These are phyloP conservation scores for Psilocybe cubensis DNA, from an alignment of 768 basidiomycete species.

Conservation along the genomic window DNA sequence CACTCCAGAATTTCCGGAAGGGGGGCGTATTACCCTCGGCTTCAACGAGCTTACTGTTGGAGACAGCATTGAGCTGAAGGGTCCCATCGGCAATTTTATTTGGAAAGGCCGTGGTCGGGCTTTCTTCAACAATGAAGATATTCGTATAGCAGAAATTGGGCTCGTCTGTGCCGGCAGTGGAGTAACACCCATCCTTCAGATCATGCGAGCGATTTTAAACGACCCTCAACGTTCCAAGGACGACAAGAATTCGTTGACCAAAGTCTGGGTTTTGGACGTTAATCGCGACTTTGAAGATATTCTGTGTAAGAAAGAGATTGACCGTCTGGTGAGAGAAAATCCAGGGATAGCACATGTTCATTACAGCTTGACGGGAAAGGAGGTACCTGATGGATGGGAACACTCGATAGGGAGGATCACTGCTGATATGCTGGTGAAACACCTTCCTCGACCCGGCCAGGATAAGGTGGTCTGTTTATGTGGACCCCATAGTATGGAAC, in stretches of 20 bases:
- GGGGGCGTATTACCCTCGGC: conserved; percentile 57
- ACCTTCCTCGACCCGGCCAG: conserved; percentile 43
- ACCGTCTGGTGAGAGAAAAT: conserved; percentile 33
- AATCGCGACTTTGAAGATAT: conserved; percentile 56
- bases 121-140: conserved; percentile 36
- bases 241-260: conserved; percentile 33
- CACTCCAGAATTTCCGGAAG: conserved; percentile 33
- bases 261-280: conserved; percentile 50
- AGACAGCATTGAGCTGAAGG: conserved; percentile 58
- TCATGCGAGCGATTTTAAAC: conserved; percentile 48
- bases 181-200: conserved; percentile 63
- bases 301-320: conserved; percentile 51
- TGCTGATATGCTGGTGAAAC: conserved; percentile 35
- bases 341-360: conserved; percentile 40
- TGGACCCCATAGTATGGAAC: conserved; percentile 42
- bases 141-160: conserved; percentile 43
- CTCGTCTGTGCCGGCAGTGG: conserved; percentile 64
- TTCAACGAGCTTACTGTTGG: conserved; percentile 48
- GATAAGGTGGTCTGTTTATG: conserved; percentile 50
- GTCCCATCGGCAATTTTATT: conserved; percentile 59
- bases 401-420: conserved; percentile 45
- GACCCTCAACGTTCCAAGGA: conserved; percentile 25
- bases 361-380: conserved; percentile 44
- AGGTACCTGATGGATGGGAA: conserved; percentile 38
- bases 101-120: conserved; percentile 49